Evolutionary conservation across 2,329 filamentous ascomycete genomes (phyloP).

Genomic region (Drechmeria coniospora): DNA sequence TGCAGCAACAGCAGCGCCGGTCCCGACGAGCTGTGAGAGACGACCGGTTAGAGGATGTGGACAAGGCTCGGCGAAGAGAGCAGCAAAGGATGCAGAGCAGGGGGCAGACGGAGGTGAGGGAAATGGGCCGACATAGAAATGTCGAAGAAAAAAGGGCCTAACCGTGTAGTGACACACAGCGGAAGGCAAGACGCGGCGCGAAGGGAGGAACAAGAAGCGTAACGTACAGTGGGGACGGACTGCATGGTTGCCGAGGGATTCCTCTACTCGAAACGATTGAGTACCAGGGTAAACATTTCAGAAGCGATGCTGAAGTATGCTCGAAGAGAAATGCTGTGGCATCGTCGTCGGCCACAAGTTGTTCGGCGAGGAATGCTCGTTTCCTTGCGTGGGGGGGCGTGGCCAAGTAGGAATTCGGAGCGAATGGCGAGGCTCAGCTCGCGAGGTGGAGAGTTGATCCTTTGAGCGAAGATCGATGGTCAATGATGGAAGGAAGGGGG

Average conservation of each 20-base stretch:
- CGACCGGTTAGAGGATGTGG: not conserved
- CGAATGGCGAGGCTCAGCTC: slow-evolving; percentile 1
- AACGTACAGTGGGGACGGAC: slow-evolving; percentile 36
- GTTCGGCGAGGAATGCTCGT: slow-evolving; percentile 1
- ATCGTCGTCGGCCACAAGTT: slow-evolving; percentile 3
- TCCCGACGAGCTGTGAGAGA: slow-evolving; percentile 38
- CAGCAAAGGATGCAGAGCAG: slow-evolving; percentile 3
- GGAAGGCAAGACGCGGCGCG: not conserved
- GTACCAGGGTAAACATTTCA: slow-evolving; percentile 21
- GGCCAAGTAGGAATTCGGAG: no score
- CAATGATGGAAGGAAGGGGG: no score
- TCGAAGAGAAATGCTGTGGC: slow-evolving; percentile 3
- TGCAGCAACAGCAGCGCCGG: slow-evolving; percentile 45
- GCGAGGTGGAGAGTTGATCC: slow-evolving; percentile 4
- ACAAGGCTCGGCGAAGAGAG: not conserved
- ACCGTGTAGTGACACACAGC: no score
- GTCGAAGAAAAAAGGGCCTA: no score
- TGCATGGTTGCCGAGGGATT: slow-evolving; percentile 32
- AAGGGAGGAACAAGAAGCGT: slow-evolving; percentile 2
- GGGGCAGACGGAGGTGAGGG: slow-evolving; percentile 7
- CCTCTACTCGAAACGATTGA: no score
- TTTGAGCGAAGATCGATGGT: no score
- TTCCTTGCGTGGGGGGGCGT: not conserved
- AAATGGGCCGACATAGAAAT: no score
- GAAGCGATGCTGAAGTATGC: slow-evolving; percentile 10